These are phyloP conservation scores for Fagopyrum homotropicum DNA, from an alignment of 148 eudicot species.

Conservation along the genomic window DNA sequence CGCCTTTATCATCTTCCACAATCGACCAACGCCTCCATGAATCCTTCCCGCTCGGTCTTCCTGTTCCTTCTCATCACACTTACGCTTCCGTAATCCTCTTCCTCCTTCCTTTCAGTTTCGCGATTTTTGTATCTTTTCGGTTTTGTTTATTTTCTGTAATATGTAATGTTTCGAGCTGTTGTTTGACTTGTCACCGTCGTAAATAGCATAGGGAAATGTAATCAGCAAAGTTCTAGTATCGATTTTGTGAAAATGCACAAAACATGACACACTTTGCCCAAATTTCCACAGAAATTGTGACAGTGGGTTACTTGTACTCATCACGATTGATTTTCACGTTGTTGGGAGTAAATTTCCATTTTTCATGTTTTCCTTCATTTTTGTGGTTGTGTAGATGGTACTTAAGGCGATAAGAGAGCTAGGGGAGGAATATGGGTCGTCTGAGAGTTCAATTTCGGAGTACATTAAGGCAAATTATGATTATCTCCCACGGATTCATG, in stretches of 20 bases:
- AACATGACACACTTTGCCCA: not conserved
- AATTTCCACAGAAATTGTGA: no score
- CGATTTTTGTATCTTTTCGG: not conserved
- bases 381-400: constrained; percentile 51
- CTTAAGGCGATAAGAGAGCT: constrained; percentile 34
- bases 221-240: not conserved
- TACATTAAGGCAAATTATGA: constrained; percentile 28
- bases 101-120: not conserved
- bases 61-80: constrained; percentile 39
- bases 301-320: not conserved
- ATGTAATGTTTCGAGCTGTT: not conserved
- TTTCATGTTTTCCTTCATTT: not conserved
- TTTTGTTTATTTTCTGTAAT: not conserved
- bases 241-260: not conserved
- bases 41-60: constrained; percentile 18
- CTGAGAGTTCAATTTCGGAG: constrained; percentile 44
- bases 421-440: constrained; percentile 43
- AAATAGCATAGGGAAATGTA: no score
- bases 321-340: not conserved
- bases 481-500: constrained; percentile 64
- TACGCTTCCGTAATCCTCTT: constrained; percentile 32
- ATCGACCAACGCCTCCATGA: constrained; percentile 18
- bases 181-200: no score
- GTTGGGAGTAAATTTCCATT: not conserved
- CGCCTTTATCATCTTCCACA: constrained; percentile 15